phyloP scores from a whole-genome alignment of 805 yeast species.

The Wickerhamiella cacticola region DNA sequence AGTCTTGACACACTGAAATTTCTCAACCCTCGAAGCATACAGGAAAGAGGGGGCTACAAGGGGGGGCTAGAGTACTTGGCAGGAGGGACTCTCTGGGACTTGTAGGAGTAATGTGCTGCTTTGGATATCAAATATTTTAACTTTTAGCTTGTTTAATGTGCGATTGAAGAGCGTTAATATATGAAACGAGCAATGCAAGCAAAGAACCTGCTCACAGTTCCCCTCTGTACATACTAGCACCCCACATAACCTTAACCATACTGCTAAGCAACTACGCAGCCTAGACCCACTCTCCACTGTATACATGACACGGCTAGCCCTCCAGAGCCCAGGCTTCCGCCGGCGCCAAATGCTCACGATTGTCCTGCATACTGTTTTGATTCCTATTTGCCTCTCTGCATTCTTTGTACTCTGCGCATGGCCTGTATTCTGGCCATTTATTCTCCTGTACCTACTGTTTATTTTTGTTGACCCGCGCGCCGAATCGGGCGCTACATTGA shows the following conservation, averaged over 20 bases:
- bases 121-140: no score
- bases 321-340: conserved; percentile 25
- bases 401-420: conserved; percentile 48
- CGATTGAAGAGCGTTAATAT: no score
- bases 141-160: no score
- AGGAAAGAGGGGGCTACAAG: background rate
- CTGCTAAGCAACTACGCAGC: background rate
- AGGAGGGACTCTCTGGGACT: no score
- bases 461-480: conserved; percentile 53
- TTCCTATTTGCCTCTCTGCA: conserved; percentile 37
- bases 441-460: conserved; percentile 51
- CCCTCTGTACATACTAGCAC: background rate
- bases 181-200: no score
- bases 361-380: conserved; percentile 60
- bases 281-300: no score
- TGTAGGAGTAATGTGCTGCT: no score
- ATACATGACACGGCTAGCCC: conserved; percentile 8
- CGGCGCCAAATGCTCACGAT: conserved; percentile 58
- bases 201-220: no score
- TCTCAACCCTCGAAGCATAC: background rate
- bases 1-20: background rate
- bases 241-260: background rate
- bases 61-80: background rate
- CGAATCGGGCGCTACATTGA: conserved; percentile 55
- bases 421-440: conserved; percentile 54